A percentile compares a stretch with the other conserved stretches of the same genome.
phyloP scores from a whole-genome alignment of 148 eudicot species.

The Fagopyrum homotropicum region DNA sequence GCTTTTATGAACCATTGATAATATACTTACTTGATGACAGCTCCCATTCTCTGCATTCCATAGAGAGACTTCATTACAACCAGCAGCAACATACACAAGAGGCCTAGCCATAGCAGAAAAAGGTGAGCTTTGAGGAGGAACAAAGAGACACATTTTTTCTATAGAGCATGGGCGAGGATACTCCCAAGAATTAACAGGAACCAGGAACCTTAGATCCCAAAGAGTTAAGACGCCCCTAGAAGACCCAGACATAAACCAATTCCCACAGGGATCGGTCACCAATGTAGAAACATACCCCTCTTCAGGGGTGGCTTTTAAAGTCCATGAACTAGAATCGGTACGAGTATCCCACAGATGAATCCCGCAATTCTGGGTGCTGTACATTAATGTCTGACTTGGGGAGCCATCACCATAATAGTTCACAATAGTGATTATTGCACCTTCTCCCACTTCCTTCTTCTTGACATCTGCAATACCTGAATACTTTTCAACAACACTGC shows the following conservation, averaged over 20 bases:
- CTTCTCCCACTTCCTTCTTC: slow-evolving; percentile 65
- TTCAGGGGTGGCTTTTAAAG: slow-evolving; percentile 62
- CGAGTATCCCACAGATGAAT: slow-evolving; percentile 88
- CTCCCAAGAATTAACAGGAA: slow-evolving; percentile 89
- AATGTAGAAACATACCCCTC: slow-evolving; percentile 82
- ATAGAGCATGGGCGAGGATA: slow-evolving; percentile 74
- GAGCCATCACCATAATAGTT: slow-evolving; percentile 59
- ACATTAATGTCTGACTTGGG: slow-evolving; percentile 60
- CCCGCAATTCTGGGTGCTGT: slow-evolving; percentile 82
- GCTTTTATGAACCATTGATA: not conserved
- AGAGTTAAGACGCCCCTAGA: slow-evolving; percentile 91
- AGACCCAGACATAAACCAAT: slow-evolving; percentile 97
- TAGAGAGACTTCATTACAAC: slow-evolving; percentile 89
- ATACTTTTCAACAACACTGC: slow-evolving; percentile 85
- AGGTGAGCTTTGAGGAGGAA: slow-evolving; percentile 65
- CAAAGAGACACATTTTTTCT: slow-evolving; percentile 80
- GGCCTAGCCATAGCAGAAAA: slow-evolving; percentile 76
- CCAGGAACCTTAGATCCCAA: slow-evolving; percentile 90
- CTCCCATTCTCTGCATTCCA: slow-evolving; percentile 99
- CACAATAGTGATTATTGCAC: slow-evolving; percentile 70
- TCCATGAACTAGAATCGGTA: slow-evolving; percentile 57
- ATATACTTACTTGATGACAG: slow-evolving; percentile 79
- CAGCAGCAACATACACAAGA: slow-evolving; percentile 96
- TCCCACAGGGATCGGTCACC: slow-evolving; percentile 79
- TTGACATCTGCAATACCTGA: slow-evolving; percentile 85